These are phyloP conservation scores for Colletotrichum acutatum DNA, from an alignment of 2,329 filamentous ascomycete species.

Conservation along the genomic window DNA sequence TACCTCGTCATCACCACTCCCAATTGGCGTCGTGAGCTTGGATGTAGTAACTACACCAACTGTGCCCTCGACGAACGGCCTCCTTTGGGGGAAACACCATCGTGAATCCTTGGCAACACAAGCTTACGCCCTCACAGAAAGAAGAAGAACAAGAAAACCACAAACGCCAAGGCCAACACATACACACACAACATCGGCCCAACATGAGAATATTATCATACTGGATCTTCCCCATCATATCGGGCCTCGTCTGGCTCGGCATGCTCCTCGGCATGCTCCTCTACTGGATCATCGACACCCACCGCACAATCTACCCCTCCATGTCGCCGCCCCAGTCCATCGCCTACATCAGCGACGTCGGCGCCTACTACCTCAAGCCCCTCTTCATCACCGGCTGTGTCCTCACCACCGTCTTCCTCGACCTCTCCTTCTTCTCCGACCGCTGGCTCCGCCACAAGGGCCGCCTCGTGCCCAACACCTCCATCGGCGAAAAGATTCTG, in stretches of 20 bases:
- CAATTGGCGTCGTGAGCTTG: neutral
- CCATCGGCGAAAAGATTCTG: slow-evolving; percentile 70
- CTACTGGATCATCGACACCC: slow-evolving; percentile 70
- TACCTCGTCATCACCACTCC: slow-evolving; percentile 10
- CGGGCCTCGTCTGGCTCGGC: slow-evolving; percentile 71
- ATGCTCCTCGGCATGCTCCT: slow-evolving; percentile 77
- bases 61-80: neutral
- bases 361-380: slow-evolving; percentile 73
- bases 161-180: neutral
- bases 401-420: slow-evolving; percentile 82
- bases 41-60: neutral
- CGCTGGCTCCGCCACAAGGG: slow-evolving; percentile 86
- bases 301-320: slow-evolving; percentile 67
- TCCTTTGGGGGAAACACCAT: neutral
- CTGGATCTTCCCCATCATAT: slow-evolving; percentile 74
- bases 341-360: slow-evolving; percentile 79
- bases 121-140: slow-evolving; percentile 1
- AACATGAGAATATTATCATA: slow-evolving; percentile 40
- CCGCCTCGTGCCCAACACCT: slow-evolving; percentile 79
- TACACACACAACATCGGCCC: neutral
- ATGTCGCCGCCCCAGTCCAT: slow-evolving; percentile 70
- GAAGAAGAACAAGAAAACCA: neutral
- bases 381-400: slow-evolving; percentile 80
- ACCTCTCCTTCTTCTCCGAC: slow-evolving; percentile 83
- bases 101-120: neutral